Percentiles rank a stretch among this genome's conserved stretches.
Evolutionary conservation across 768 basidiomycete species (phyloP).

Genomic region (Mycena indigotica): DNA sequence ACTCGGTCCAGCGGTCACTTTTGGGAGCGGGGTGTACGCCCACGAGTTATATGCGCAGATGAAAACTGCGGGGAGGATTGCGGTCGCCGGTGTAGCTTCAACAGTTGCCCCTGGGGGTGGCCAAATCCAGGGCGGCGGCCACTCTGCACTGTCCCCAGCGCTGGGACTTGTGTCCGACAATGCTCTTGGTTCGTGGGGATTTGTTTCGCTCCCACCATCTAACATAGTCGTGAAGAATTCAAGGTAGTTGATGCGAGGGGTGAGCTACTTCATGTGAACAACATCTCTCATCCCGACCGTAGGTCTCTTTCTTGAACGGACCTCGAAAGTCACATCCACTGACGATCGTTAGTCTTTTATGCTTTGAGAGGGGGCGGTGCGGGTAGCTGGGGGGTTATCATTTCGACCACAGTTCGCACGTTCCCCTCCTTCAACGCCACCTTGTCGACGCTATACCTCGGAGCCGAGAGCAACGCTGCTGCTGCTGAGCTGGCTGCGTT

Average conservation of each 20-base stretch:
- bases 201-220: neutral
- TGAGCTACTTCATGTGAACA: constrained; percentile 27
- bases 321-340: neutral
- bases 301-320: neutral
- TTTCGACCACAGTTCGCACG: constrained; percentile 37
- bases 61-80: constrained; percentile 27
- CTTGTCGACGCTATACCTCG: constrained; percentile 22
- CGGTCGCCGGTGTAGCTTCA: constrained; percentile 27
- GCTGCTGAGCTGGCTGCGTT: constrained; percentile 30
- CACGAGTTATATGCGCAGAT: constrained; percentile 23
- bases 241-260: constrained; percentile 35
- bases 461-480: constrained; percentile 16
- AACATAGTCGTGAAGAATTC: constrained; percentile 24
- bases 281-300: constrained; percentile 29
- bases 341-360: constrained; percentile 27
- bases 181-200: constrained; percentile 19
- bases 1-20: constrained; percentile 27
- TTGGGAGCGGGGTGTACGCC: constrained; percentile 29
- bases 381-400: constrained; percentile 41
- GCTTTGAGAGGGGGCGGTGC: constrained; percentile 32
- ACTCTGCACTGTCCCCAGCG: constrained; percentile 29
- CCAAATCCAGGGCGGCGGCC: constrained; percentile 35
- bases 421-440: constrained; percentile 37
- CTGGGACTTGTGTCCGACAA: constrained; percentile 32
- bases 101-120: constrained; percentile 31